These are phyloP conservation scores for Lasiosphaeris hirsuta DNA, from an alignment of 495 filamentous ascomycete species.

Conservation along the genomic window DNA sequence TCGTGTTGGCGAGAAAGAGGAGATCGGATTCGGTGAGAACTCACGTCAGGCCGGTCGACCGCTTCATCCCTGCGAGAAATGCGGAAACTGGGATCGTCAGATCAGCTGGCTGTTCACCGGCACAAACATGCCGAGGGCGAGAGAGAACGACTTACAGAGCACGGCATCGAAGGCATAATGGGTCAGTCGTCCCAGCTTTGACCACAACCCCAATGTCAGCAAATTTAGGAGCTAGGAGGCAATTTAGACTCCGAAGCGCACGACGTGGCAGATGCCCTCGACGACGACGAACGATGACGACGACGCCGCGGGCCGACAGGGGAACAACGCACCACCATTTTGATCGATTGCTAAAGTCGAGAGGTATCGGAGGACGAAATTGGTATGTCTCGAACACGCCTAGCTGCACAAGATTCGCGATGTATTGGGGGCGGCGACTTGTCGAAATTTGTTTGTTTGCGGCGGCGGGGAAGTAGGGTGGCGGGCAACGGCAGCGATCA, in stretches of 20 bases:
- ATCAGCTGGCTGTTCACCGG: conserved; percentile 22
- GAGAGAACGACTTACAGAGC: conserved; percentile 57
- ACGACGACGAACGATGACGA: conserved; percentile 1
- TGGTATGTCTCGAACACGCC: no score
- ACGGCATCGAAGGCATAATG: conserved; percentile 98
- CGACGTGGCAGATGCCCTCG: conserved; percentile 5
- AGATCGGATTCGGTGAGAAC: conserved; percentile 34
- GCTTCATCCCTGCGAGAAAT: conserved; percentile 92
- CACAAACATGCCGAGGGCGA: neutral
- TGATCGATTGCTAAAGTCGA: conserved; percentile 16
- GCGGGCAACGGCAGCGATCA: conserved; percentile 5
- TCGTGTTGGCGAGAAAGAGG: neutral
- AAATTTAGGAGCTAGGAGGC: conserved; percentile 55
- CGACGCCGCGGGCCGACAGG: neutral
- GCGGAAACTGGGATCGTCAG: conserved; percentile 66
- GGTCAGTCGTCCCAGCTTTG: conserved; percentile 83
- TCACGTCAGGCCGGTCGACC: conserved; percentile 96
- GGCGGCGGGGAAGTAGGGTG: conserved; percentile 3
- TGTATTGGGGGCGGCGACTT: neutral
- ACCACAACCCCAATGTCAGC: conserved; percentile 58
- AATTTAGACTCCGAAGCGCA: conserved; percentile 33
- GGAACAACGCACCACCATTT: conserved; percentile 44
- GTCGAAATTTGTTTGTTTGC: neutral
- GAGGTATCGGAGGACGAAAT: no score
- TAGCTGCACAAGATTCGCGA: neutral